These are phyloP conservation scores for Thalassiosira ordinaria DNA, from an alignment of 352 stramenopile species.

Conservation along the genomic window DNA sequence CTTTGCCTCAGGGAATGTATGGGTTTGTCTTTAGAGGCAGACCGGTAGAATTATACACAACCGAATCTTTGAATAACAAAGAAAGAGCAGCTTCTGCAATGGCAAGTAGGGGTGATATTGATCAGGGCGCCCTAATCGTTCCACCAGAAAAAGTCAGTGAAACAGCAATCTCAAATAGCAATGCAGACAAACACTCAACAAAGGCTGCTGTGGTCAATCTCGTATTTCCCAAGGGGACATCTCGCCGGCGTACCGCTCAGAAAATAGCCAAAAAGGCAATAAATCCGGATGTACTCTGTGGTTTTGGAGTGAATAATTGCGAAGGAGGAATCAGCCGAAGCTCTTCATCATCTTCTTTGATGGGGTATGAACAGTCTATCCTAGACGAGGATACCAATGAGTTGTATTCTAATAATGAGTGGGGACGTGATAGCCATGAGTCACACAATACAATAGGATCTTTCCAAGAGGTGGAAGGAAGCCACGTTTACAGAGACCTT, in stretches of 20 bases:
- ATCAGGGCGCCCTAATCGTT: constrained; percentile 24
- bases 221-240: constrained; percentile 53
- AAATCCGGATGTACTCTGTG: constrained; percentile 57
- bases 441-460: constrained; percentile 28
- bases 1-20: constrained; percentile 66
- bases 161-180: neutral
- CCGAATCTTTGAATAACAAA: neutral
- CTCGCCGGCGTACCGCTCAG: constrained; percentile 41
- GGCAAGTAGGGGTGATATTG: neutral
- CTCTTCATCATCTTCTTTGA: constrained; percentile 47
- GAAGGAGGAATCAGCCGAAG: constrained; percentile 34
- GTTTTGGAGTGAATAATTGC: constrained; percentile 33
- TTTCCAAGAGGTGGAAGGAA: constrained; percentile 20
- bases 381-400: constrained; percentile 13
- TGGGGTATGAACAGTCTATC: constrained; percentile 32
- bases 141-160: constrained; percentile 4
- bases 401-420: constrained; percentile 10
- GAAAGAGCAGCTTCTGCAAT: constrained; percentile 3
- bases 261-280: constrained; percentile 54
- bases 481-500: constrained; percentile 14
- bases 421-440: constrained; percentile 26
- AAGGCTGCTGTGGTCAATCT: constrained; percentile 52
- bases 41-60: constrained; percentile 44
- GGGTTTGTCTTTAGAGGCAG: constrained; percentile 82
- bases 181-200: constrained; percentile 36